Percentiles rank a stretch among this genome's conserved stretches.
These are phyloP conservation scores for Russula lepida DNA, from an alignment of 768 basidiomycete species.

Conservation along the genomic window DNA sequence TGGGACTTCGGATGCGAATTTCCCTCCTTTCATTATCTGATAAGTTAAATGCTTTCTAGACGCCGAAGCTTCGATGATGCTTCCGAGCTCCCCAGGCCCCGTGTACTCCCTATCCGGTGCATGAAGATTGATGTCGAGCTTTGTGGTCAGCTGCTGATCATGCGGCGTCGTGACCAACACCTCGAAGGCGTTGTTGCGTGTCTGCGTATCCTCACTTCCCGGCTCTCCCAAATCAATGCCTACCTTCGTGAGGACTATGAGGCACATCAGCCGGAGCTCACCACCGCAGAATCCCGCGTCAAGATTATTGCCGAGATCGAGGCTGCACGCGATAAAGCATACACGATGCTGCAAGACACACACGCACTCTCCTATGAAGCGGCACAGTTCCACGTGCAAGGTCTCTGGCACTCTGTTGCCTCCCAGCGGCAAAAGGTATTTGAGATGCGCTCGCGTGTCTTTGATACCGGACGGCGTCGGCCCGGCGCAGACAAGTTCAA, in stretches of 20 bases:
- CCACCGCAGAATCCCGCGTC: conserved; percentile 39
- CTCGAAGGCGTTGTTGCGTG: conserved; percentile 54
- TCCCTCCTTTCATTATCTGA: background rate
- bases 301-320: conserved; percentile 45
- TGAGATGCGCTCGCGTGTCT: conserved; percentile 57
- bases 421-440: conserved; percentile 56
- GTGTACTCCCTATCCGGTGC: conserved; percentile 46
- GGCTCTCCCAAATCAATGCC: conserved; percentile 47
- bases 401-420: conserved; percentile 58
- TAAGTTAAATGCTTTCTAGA: conserved; percentile 25
- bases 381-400: conserved; percentile 55
- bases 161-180: conserved; percentile 60
- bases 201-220: conserved; percentile 46
- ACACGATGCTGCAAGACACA: conserved; percentile 50
- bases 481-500: conserved; percentile 53
- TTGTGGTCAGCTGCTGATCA: conserved; percentile 62
- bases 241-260: conserved; percentile 53
- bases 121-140: conserved; percentile 77
- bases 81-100: conserved; percentile 38
- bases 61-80: conserved; percentile 64
- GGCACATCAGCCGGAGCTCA: conserved; percentile 40
- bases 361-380: conserved; percentile 65
- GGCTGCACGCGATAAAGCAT: conserved; percentile 39
- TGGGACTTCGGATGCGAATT: background rate
- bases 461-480: conserved; percentile 49